These are phyloP conservation scores for Lactarius trivialis DNA, from an alignment of 768 basidiomycete genomes.

Conservation along the genomic window DNA sequence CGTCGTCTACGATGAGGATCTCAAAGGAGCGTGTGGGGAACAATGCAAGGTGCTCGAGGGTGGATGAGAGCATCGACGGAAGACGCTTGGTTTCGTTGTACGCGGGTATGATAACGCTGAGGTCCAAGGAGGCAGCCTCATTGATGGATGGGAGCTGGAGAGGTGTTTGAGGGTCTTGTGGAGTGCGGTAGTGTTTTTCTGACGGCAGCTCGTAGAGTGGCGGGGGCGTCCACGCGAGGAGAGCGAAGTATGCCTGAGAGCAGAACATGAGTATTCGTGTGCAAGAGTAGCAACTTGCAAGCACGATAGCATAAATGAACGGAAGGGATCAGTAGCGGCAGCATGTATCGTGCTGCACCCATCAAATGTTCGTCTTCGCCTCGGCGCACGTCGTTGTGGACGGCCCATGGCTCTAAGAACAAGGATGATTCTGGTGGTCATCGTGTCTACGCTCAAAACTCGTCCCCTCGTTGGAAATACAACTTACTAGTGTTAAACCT, in stretches of 20 bases:
- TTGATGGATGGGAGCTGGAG: constrained; percentile 49
- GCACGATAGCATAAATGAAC: neutral
- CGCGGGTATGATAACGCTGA: constrained; percentile 83
- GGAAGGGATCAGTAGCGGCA: constrained; percentile 32
- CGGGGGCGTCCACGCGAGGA: constrained; percentile 70
- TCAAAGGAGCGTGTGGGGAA: constrained; percentile 54
- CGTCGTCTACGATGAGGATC: constrained; percentile 87
- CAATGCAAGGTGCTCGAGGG: constrained; percentile 57
- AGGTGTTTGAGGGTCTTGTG: constrained; percentile 45
- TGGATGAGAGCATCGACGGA: constrained; percentile 74
- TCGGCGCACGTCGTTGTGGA: constrained; percentile 44
- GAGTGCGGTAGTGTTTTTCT: constrained; percentile 63
- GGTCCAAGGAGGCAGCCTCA: constrained; percentile 55
- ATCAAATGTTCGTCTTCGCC: constrained; percentile 53
- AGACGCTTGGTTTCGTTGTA: constrained; percentile 86
- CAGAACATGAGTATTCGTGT: constrained; percentile 16
- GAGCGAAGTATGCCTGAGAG: constrained; percentile 57
- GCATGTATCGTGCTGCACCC: constrained; percentile 42
- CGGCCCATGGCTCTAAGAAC: constrained; percentile 80
- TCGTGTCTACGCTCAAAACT: constrained; percentile 31
- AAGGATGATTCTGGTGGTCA: constrained; percentile 79
- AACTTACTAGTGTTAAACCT: constrained; percentile 14
- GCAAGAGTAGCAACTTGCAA: neutral
- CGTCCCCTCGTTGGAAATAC: neutral
- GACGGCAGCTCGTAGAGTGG: constrained; percentile 55